A percentile compares a stretch with the other conserved stretches of the same genome.
phyloP scores from a whole-genome alignment of 2,329 filamentous ascomycete genomes.

The Claviceps paspali region DNA sequence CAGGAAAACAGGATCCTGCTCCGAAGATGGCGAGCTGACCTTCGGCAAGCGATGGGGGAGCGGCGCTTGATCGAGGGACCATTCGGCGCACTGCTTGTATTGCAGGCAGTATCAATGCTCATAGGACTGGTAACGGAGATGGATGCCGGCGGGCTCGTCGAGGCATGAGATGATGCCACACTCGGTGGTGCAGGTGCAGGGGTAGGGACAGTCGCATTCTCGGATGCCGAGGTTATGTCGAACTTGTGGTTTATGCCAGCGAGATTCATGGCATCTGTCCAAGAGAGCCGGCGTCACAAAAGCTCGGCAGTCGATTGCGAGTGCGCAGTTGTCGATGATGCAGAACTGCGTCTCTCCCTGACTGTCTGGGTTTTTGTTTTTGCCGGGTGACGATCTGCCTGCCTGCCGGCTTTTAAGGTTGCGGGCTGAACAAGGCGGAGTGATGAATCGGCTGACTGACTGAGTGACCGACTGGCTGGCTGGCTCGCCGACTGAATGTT shows the following conservation, averaged over 20 bases:
- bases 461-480: too few relatives aligned
- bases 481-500: too few relatives aligned
- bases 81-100: slow-evolving; percentile 1
- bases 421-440: too few relatives aligned
- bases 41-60: slow-evolving; percentile 37
- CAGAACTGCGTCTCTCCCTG: neutral
- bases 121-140: slow-evolving; percentile 2
- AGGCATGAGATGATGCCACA: slow-evolving; percentile 1
- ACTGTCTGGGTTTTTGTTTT: too few relatives aligned
- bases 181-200: neutral
- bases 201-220: neutral
- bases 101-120: slow-evolving; percentile 1
- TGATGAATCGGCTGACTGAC: too few relatives aligned
- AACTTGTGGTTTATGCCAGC: slow-evolving; percentile 3
- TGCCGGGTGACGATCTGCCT: too few relatives aligned
- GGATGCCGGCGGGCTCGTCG: slow-evolving; percentile 1
- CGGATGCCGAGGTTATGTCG: neutral
- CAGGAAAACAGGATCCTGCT: too few relatives aligned
- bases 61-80: slow-evolving; percentile 27
- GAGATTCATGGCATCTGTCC: slow-evolving; percentile 4
- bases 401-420: too few relatives aligned
- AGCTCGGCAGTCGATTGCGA: neutral
- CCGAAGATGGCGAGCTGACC: slow-evolving; percentile 27
- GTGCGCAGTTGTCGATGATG: neutral
- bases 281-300: neutral